Evolutionary conservation across 192 early-diverging fungal species (phyloP).

Genomic region (Backusella westeae): DNA sequence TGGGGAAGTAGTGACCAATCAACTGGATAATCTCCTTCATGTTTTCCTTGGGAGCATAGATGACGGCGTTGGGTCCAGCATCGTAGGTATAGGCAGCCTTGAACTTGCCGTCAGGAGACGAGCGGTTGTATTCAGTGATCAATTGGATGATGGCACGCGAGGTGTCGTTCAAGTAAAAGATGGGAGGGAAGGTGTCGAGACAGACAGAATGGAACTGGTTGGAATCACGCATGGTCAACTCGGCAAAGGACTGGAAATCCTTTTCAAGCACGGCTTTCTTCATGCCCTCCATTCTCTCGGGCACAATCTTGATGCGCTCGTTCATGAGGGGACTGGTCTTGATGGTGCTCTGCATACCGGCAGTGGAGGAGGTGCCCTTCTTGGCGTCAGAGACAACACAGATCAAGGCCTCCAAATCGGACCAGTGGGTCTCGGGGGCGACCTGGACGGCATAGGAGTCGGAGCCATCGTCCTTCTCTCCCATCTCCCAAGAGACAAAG

Average conservation of each 20-base stretch:
- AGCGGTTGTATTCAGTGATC: constrained; percentile 82
- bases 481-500: constrained; percentile 98
- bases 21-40: constrained; percentile 84
- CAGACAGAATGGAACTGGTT: constrained; percentile 99
- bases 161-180: constrained; percentile 97
- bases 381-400: constrained; percentile 91
- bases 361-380: constrained; percentile 89
- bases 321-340: constrained; percentile 85
- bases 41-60: constrained; percentile 82
- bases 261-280: constrained; percentile 74
- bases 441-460: constrained; percentile 93
- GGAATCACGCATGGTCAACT: constrained; percentile 95
- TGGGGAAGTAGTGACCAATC: constrained; percentile 85
- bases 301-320: constrained; percentile 89
- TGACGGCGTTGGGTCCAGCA: constrained; percentile 98
- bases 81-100: constrained; percentile 98
- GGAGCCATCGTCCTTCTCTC: constrained; percentile 70
- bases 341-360: constrained; percentile 97
- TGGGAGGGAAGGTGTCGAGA: constrained; percentile 97
- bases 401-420: constrained; percentile 92
- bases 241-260: constrained; percentile 92
- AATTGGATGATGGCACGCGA: constrained; percentile 85
- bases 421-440: constrained; percentile 89
- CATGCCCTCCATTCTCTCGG: constrained; percentile 88
- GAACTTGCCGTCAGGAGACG: constrained; percentile 42